Conservation (phyloP, 345 rosid species). For the Populus simonii region DNA sequence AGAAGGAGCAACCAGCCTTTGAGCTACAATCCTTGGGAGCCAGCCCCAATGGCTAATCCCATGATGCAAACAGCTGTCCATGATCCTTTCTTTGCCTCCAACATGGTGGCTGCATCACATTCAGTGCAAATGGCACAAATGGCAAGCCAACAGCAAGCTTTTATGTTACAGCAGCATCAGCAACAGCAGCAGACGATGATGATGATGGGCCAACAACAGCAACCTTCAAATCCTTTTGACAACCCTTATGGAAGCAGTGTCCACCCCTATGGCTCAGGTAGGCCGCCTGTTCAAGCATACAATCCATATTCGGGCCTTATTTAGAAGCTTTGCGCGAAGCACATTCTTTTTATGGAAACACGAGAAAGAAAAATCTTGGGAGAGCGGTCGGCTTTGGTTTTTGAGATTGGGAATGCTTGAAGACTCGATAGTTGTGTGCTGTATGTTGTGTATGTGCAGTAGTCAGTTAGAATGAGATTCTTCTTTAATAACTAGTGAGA, state of each 20-base stretch:
- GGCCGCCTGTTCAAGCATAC: conserved; percentile 54
- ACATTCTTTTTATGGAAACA: conserved; percentile 15
- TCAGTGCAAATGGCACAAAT: conserved; percentile 70
- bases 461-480: conserved; percentile 46
- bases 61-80: conserved; percentile 58
- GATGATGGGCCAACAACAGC: conserved; percentile 61
- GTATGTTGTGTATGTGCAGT: conserved; percentile 53
- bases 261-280: conserved; percentile 50
- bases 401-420: conserved; percentile 5
- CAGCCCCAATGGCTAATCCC: conserved; percentile 38
- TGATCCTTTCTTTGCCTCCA: conserved; percentile 60
- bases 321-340: conserved; percentile 21
- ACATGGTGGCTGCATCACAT: conserved; percentile 49
- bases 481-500: conserved; percentile 38
- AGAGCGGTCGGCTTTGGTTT: conserved; percentile 2
- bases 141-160: conserved; percentile 68
- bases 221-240: conserved; percentile 49
- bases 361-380: not conserved
- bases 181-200: conserved; percentile 61
- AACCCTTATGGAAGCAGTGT: conserved; percentile 44
- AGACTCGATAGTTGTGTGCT: conserved; percentile 35
- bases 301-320: conserved; percentile 57
- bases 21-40: conserved; percentile 89
- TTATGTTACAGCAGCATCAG: conserved; percentile 59
- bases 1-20: conserved; percentile 66